Conservation (phyloP, 23 red algal species). For the Cyanidiococcus yangmingshanensis region DNA sequence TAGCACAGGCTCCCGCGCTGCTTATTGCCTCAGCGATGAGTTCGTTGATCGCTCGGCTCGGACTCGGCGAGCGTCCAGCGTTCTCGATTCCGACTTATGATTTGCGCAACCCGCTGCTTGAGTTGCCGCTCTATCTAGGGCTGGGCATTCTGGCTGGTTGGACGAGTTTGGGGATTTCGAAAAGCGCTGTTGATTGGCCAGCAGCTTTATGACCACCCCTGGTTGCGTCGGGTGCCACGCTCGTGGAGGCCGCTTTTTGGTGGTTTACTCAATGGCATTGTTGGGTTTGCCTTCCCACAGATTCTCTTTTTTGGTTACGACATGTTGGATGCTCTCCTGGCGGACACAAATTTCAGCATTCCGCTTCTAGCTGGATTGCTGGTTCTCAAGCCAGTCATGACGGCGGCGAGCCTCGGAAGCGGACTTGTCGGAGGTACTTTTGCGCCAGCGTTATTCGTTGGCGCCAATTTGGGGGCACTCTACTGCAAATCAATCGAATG, state of each 20-base stretch:
- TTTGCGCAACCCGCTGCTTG: slow-evolving; percentile 28
- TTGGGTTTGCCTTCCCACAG: slow-evolving; percentile 32
- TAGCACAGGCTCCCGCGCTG: slow-evolving; percentile 9
- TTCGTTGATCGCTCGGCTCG: slow-evolving; percentile 24
- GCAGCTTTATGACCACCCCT: slow-evolving; percentile 1
- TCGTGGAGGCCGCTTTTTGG: slow-evolving; percentile 19
- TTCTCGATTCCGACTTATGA: slow-evolving; percentile 38
- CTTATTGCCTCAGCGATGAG: slow-evolving; percentile 28
- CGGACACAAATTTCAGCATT: slow-evolving; percentile 29
- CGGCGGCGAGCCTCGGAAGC: slow-evolving; percentile 24
- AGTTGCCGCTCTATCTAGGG: slow-evolving; percentile 35
- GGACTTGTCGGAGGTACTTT: slow-evolving; percentile 42
- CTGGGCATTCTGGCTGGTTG: slow-evolving; percentile 32
- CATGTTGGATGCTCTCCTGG: slow-evolving; percentile 38
- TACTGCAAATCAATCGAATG: slow-evolving; percentile 30
- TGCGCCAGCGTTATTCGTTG: slow-evolving; percentile 39
- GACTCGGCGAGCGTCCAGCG: slow-evolving; percentile 25
- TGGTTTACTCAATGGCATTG: slow-evolving; percentile 20
- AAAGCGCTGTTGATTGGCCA: neutral
- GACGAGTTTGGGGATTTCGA: slow-evolving; percentile 20
- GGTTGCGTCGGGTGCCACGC: slow-evolving; percentile 13
- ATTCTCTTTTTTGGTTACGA: slow-evolving; percentile 52
- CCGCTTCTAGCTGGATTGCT: slow-evolving; percentile 28
- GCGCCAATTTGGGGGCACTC: slow-evolving; percentile 34
- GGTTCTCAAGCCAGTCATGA: slow-evolving; percentile 37